phyloP scores from a whole-genome alignment of 495 filamentous ascomycete genomes.

The Xylaria scruposa region DNA sequence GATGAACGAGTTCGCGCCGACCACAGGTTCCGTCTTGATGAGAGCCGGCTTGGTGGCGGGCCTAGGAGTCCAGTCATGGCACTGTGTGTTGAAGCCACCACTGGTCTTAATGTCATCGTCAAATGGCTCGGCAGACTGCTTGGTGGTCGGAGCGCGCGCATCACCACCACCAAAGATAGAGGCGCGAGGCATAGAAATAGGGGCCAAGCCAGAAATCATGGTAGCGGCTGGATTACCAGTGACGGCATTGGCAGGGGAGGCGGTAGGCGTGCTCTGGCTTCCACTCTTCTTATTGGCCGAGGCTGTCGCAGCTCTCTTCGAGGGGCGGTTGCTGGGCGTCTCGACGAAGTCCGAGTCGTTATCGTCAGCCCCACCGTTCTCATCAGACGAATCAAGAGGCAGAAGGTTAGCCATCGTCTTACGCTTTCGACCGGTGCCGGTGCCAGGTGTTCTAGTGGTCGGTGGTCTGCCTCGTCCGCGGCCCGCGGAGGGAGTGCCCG shows the following conservation, averaged over 20 bases:
- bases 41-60: background rate
- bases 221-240: background rate
- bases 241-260: conserved; percentile 11
- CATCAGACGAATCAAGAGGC: conserved; percentile 35
- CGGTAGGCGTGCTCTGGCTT: conserved; percentile 19
- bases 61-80: background rate
- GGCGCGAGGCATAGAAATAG: background rate
- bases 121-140: background rate
- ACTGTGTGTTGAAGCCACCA: background rate
- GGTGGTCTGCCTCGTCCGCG: conserved; percentile 10
- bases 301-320: conserved; percentile 2
- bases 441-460: too few species aligned
- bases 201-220: background rate
- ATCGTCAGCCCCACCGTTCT: conserved; percentile 34
- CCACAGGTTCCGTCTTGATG: background rate
- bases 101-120: background rate
- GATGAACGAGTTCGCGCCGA: conserved; percentile 2
- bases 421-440: conserved; percentile 28
- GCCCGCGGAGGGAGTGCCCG: conserved; percentile 18
- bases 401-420: conserved; percentile 9
- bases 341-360: conserved; percentile 33
- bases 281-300: background rate
- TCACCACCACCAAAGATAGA: conserved; percentile 34
- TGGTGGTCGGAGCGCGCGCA: background rate
- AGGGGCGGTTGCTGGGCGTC: conserved; percentile 31